A percentile compares a stretch with the other conserved stretches of the same genome.
These are phyloP conservation scores for Mucor circinelloides DNA, from an alignment of 371 early-diverging fungal species.

Conservation along the genomic window DNA sequence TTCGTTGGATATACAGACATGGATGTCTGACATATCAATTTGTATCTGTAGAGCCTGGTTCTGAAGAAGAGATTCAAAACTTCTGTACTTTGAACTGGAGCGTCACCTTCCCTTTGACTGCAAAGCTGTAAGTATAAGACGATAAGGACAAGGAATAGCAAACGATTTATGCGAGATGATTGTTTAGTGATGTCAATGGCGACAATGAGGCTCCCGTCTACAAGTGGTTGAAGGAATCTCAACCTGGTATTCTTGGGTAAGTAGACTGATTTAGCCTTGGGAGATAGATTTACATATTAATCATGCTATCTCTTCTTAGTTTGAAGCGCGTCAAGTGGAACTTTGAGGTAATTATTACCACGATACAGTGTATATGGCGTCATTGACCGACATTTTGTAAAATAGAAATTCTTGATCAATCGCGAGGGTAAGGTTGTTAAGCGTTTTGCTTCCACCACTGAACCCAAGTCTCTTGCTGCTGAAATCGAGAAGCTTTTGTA, in stretches of 20 bases:
- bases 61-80: conserved; percentile 60
- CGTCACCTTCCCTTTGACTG: conserved; percentile 83
- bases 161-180: background rate
- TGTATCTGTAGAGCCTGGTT: conserved; percentile 44
- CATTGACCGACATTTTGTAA: background rate
- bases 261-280: background rate
- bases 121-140: conserved; percentile 60
- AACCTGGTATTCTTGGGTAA: conserved; percentile 57
- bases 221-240: conserved; percentile 64
- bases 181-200: conserved; percentile 72
- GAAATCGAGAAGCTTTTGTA: conserved; percentile 56
- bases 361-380: background rate
- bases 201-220: conserved; percentile 70
- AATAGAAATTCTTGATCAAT: conserved; percentile 69
- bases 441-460: conserved; percentile 58
- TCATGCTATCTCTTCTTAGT: conserved; percentile 9
- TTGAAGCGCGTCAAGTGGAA: conserved; percentile 76
- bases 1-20: too few relatives aligned
- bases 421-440: conserved; percentile 62
- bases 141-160: background rate
- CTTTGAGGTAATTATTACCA: conserved; percentile 47
- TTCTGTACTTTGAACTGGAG: conserved; percentile 74
- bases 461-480: conserved; percentile 52
- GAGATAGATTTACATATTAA: background rate
- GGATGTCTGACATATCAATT: background rate